Base-by-base conservation (phyloP, 176 grass and related monocot species). In the Aegilops sharonensis region DNA sequence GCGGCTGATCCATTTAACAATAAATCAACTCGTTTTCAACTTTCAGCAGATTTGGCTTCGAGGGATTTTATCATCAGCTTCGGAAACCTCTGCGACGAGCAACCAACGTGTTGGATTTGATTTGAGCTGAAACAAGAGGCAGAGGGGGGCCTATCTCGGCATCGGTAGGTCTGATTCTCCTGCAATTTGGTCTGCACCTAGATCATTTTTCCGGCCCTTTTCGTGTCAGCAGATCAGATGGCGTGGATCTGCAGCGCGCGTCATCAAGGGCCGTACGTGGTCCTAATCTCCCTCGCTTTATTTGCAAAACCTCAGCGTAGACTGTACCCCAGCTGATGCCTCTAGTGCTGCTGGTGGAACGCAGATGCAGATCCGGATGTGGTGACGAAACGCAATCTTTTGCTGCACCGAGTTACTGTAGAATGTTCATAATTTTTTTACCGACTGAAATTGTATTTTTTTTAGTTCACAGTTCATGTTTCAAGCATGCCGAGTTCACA, bases 11-110 rank as follows among this genome's bases (percentile, higher is more conserved):
- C 4, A 73, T 87, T 54, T 79, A 85, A 73, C 32, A 21, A 17
- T 74, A 47, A 21, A 17, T 74, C 27, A 48, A 75, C 15, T 20
- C 31, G 65, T 13, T 14, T 13, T 48, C 43, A 47, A 47, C 4
- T 21, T n/a, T 70, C 21, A 21, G 25, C 32, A 76, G 85, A 42
- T 43, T 91, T 72, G 70, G 80, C 72, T 88, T 83, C 31, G 52
- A 84, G 43, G 85, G 85, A 63, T 81, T 90, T 82, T 61, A 45
- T 60, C 61, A 80, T 50, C 52, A 80, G 54, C 9, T 92, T 21
- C 4, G 72, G 27, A 85, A 85, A 85, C 68, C 42, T 48, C 81
- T 90, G 11, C 75, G 88, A 89, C 54, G 91, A 95, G 54, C 88
- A 89, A 31, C 48, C 84, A 72, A 57, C 42, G 15, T 48, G 62